phyloP scores from a whole-genome alignment of 352 stramenopile genomes.

The Globisporangium recalcitrans region DNA sequence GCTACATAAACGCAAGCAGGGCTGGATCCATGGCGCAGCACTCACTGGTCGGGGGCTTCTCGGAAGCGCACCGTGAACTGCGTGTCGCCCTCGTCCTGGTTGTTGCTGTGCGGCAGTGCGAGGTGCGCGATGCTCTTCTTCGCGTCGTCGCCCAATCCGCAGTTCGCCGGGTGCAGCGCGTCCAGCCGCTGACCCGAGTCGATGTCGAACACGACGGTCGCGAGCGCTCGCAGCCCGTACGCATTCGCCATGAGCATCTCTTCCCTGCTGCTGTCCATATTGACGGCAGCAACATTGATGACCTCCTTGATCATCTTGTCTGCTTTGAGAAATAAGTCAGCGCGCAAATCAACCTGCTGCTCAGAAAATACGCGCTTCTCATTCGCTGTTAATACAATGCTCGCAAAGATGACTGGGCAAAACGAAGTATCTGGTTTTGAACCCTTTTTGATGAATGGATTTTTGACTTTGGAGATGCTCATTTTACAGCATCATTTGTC shows the following conservation, averaged over 20 bases:
- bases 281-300: background rate
- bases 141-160: constrained; percentile 40
- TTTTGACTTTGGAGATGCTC: background rate
- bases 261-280: background rate
- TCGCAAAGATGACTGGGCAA: background rate
- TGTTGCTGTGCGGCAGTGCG: constrained; percentile 83
- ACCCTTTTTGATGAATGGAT: background rate
- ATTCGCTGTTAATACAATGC: background rate
- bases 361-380: background rate
- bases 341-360: background rate
- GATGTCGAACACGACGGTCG: constrained; percentile 80
- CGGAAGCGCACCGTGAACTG: constrained; percentile 79
- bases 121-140: constrained; percentile 70
- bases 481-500: background rate
- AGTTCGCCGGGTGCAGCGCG: constrained; percentile 42
- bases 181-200: constrained; percentile 72
- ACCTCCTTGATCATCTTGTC: constrained; percentile 5
- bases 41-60: constrained; percentile 29
- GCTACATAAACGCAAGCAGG: background rate
- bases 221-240: constrained; percentile 58
- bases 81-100: constrained; percentile 81
- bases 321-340: background rate
- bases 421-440: background rate
- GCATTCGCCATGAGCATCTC: background rate
- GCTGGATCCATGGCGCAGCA: background rate